Base-by-base conservation (phyloP, 768 basidiomycete species). In the Cystofilobasidium bisporidii region DNA sequence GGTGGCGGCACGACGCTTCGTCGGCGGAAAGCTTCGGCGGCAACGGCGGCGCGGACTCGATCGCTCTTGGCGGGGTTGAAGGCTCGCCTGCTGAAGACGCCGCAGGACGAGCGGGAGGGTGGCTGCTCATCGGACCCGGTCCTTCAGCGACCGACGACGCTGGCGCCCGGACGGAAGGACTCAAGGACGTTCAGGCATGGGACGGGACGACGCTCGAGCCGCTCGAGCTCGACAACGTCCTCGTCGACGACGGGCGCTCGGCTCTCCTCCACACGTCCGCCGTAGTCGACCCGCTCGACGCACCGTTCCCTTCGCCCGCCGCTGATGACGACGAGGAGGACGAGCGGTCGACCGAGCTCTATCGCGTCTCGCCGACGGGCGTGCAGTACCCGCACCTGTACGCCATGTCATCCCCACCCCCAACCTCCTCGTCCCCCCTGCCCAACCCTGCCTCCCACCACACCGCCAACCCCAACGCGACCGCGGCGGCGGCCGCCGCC, bases 171-270 rank as follows among this genome's bases (percentile, higher is more conserved):
- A n/a, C n/a, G n/a, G n/a, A n/a, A n/a, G n/a, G n/a, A n/a, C n/a
- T n/a, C n/a, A n/a, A 24, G 2, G 68, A 48, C 3, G 36, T 30
- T 8, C 50, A 41, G 36, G 68, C 68, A 0, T 69, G 68, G 68
- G 68, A 69, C 33, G 68, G 68, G n/a, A 45, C 55, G 5, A 32
- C 47, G 30, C 26, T 69, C 47, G 68, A 69, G 32, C 33, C 40
- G 18, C 59, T 69, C 55, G 68, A 69, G 30, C 63, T 69, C 11
- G 68, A 69, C 41, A 58, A 69, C 57, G 43, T 69, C 48, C 43
- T 48, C 15, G 41, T n/a, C n/a, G n/a, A n/a, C n/a, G n/a, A n/a
- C n/a, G n/a, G n/a, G n/a, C n/a, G n/a, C n/a, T 5, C 22, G 47
- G 11, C 10, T 33, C 22, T 0, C n/a, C n/a, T n/a, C n/a, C n/a